Evolutionary conservation across 306 rosid genomes (phyloP), one percentile per base, ranked within the genome.

Genomic region (Neltuma alba): DNA sequence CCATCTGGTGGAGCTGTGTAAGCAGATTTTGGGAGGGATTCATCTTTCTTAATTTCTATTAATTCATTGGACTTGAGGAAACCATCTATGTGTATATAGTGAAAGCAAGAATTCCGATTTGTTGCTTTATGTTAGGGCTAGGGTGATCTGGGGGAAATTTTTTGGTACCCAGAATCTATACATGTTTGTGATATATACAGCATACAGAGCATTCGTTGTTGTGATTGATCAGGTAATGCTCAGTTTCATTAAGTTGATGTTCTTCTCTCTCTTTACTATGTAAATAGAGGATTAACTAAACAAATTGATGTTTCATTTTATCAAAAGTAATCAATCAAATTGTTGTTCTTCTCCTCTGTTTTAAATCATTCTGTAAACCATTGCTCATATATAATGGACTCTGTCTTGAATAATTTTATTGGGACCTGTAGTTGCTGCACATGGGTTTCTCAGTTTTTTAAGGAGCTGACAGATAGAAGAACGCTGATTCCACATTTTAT

Each of bases 1-100:
- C 23, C 74, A 69, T 69, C 15, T 42, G 55, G 74, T 69, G 37
- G 57, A 69, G 6, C 10, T 69, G 55, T 11, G 37, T 41, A 69
- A 68, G 73, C 50, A 11, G 21, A 14, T 68, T 68, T 25, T 13
- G 54, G 1, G 10, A 2, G 74, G 74, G 37, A 13, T 69, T 68
- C 34, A 40, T 68, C 15, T 66, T 9, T 65, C 31, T 10, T 55
- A 27, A 34, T 65, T 37, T 20, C 28, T 2, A 2, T 21, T 7
- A 21, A 54, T 54, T 52, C 28, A 18, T 36, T 14, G 10, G 38
- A 15, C 3, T 7, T 34, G n/a, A 4, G 72, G 5, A 66, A 66
- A n/a, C 9, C 13, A 37, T 1, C 6, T 37, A 4, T 68, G 21
- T 41, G 33, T 68, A 14, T 68, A 40, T 40, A 41, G 11, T 40